Percentiles rank a stretch among this genome's conserved stretches.
phyloP scores from a whole-genome alignment of 305 asterid genomes.

The Ajuga reptans region DNA sequence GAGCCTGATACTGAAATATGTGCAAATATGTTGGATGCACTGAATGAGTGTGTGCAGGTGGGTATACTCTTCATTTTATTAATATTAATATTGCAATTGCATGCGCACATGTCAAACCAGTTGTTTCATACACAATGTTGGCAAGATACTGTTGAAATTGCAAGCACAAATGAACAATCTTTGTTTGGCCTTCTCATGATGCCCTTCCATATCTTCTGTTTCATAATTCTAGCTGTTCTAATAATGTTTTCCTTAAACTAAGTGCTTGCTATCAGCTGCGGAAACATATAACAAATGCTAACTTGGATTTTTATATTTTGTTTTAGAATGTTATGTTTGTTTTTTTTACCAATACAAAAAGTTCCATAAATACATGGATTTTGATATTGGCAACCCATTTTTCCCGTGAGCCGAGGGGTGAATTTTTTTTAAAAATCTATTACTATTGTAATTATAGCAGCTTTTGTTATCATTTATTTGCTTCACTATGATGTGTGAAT shows the following conservation, averaged over 20 bases:
- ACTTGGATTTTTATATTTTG: not conserved
- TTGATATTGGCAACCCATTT: not conserved
- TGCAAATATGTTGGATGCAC: conserved; percentile 74
- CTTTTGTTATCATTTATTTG: not conserved
- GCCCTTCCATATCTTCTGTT: not conserved
- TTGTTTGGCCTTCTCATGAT: not conserved
- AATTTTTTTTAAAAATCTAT: not conserved
- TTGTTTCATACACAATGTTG: not conserved
- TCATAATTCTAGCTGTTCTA: not conserved
- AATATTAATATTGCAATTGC: not conserved
- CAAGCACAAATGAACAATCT: not conserved
- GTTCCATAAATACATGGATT: not conserved
- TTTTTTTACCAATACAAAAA: not conserved
- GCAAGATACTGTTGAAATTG: not conserved
- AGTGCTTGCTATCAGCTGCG: not conserved
- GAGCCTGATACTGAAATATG: conserved; percentile 88
- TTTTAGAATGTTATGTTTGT: not conserved
- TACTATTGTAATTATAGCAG: not conserved
- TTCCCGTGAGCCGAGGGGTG: not conserved
- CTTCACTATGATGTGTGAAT: not conserved
- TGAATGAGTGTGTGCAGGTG: conserved; percentile 85
- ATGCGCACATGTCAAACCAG: not conserved
- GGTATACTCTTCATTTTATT: not conserved
- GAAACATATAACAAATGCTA: not conserved
- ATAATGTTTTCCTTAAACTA: not conserved